Base-by-base conservation (phyloP, 2,329 filamentous ascomycete genomes). In the Didymella exigua region DNA sequence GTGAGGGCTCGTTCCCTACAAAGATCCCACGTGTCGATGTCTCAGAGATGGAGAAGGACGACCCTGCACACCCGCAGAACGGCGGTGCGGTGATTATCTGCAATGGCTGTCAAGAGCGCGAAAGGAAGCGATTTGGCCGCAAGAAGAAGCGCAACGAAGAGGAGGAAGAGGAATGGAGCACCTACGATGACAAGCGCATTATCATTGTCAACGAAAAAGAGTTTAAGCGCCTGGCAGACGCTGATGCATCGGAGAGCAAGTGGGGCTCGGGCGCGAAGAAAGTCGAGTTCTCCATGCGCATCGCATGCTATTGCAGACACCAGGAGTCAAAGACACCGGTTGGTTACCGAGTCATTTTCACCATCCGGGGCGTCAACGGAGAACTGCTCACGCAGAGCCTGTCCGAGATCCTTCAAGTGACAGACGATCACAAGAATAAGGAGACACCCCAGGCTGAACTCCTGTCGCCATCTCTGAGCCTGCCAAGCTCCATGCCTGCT, bases 31-130 rank as follows among this genome's bases (percentile, higher is more conserved):
- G 68, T 34, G 67, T 77, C 8, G 72, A 75, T 47, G 76, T 79
- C 48, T 72, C 74, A 58, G 73, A 68, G 70, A 78, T 76, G 65
- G 75, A 78, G 45, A 81, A 83, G 24, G 84, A 86, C 18, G 88
- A 89, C 43, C 85, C 86, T 23, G 85, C 87, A 48, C 89, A 88
- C 49, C 89, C 92, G 1, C 82, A 91, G 49, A 93, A 96, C 65
- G 95, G 95, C 37, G 95, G 91, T n/a, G 91, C 96, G 65, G 91
- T 99, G 16, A 87, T 88, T 64, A 98, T 98, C 58, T 99, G 95
- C 76, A 77, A 81, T 23, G 91, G 91, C n/a, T 99, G 95, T 76
- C 95, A 97, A 68, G 88, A 88, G 51, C 85, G 95, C 61, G 95
- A 99, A 76, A 84, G 90, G 49, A 98, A 98, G 77, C 86, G 95